Evolutionary conservation across 2,329 filamentous ascomycete genomes (phyloP), one percentile per base, ranked within the genome.

Genomic region (Pezicula rhizophila): DNA sequence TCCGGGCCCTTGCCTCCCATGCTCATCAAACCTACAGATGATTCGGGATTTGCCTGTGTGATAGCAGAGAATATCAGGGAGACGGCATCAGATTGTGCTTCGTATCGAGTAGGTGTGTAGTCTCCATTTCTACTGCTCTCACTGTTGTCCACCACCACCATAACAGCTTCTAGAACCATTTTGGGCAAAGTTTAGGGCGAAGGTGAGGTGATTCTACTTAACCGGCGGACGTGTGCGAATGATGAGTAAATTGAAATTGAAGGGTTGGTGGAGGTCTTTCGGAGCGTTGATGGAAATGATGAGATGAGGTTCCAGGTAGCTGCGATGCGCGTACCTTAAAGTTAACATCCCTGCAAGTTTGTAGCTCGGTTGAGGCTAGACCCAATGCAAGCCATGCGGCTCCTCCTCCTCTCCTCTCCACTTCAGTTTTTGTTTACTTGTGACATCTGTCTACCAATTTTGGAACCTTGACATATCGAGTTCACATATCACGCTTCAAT

Each of bases 81-180:
- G 64, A 95, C 89, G 49, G 92, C 91, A 70, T 99, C 93, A 60
- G 89, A 80, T 78, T 99, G 93, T 61, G 93, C 90, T 72, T 96
- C 90, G 78, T 91, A 99, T 70, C 93, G 84, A 59, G 91, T 95
- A 51, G 93, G 92, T 65, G 88, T 87, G 69, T 78, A 79, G 70
- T 99, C 93, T 66, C 95, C 93, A 73, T 99, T 99, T 68, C 93
- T 84, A 76, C 89, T 95, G 75, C 87, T 91, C 76, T 99, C 93
- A 76, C 91, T 96, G 79, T 97, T 99, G 80, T 99, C 93, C 65
- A 97, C 89, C 79, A 97, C 85, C 70, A 99, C 89, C 91, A 99
- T 97, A 56, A 95, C 95, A 75, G 93, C 95, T 84, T 99, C 93
- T 72, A 99, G 85, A 73, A 85, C 88, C 93, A 99, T 99, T 66